A percentile compares a stretch with the other conserved stretches of the same genome.
Conservation (phyloP, 1,284 basidiomycete genomes). For the Ceratobasidium sp. region DNA sequence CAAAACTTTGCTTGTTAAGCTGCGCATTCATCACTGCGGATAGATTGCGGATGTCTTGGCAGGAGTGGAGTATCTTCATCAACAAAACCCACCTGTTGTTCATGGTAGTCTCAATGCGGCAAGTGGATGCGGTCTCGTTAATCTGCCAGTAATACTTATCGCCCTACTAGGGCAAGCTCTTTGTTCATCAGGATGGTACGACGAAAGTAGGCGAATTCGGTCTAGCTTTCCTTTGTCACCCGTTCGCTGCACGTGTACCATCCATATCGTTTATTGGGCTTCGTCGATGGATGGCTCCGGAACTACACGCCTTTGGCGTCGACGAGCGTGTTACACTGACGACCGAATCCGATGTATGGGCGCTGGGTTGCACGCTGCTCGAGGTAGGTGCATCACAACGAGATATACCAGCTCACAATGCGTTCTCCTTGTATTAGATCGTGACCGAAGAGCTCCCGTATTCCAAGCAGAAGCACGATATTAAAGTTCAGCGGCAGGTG, state of each 20-base stretch:
- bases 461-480: background rate
- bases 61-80: constrained; percentile 18
- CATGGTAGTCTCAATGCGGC: constrained; percentile 9
- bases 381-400: constrained; percentile 21
- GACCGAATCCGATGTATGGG: constrained; percentile 34
- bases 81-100: constrained; percentile 4
- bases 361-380: constrained; percentile 23
- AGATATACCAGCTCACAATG: no score
- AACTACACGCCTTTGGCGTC: background rate
- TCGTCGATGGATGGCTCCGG: constrained; percentile 39
- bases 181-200: background rate
- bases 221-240: constrained; percentile 13
- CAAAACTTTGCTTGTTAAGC: background rate
- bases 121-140: background rate
- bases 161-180: background rate
- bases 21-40: background rate
- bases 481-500: background rate
- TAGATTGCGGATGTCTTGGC: background rate
- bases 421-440: constrained; percentile 8
- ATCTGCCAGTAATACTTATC: background rate
- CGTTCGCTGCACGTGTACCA: constrained; percentile 10
- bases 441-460: constrained; percentile 1
- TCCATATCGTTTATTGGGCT: background rate
- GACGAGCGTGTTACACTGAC: background rate
- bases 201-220: constrained; percentile 34